Percentiles rank a stretch among this genome's conserved stretches.
Conservation (phyloP, 73 alveolate species). For the Blepharisma stoltei region DNA sequence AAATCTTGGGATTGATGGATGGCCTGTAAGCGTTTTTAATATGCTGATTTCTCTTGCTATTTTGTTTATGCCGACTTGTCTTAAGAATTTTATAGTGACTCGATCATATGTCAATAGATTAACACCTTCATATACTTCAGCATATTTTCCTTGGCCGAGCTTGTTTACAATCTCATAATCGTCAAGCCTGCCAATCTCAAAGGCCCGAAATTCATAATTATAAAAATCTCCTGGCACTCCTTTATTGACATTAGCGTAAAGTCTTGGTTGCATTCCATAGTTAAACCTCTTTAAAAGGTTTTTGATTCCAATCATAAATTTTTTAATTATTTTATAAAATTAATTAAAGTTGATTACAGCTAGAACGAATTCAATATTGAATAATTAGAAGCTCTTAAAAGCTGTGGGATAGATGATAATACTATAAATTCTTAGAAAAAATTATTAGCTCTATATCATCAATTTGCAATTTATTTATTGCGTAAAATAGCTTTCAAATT, state of each 20-base stretch:
- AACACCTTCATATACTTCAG: conserved; percentile 96
- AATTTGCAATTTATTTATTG: no score
- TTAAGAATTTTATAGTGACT: conserved; percentile 86
- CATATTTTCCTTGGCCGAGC: conserved; percentile 95
- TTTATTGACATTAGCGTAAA: conserved; percentile 38
- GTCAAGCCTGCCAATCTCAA: conserved; percentile 80
- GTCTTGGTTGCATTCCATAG: conserved; percentile 22
- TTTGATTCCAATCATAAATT: conserved; percentile 21
- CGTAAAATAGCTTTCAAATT: no score
- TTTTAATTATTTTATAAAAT: not conserved
- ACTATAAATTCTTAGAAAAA: no score
- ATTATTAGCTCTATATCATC: no score
- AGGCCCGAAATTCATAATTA: conserved; percentile 63
- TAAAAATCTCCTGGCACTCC: conserved; percentile 66
- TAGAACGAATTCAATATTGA: no score
- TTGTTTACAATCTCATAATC: conserved; percentile 87
- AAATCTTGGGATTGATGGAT: conserved; percentile 88
- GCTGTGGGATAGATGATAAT: no score
- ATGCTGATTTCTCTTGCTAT: conserved; percentile 92
- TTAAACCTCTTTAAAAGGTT: not conserved
- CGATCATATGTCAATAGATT: conserved; percentile 66
- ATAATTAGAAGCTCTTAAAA: no score
- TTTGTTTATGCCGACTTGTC: conserved; percentile 93
- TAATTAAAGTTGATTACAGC: no score
- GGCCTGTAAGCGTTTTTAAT: conserved; percentile 85